These are phyloP conservation scores for Metschnikowia picachoensis DNA, from an alignment of 805 yeast genomes.

Conservation along the genomic window DNA sequence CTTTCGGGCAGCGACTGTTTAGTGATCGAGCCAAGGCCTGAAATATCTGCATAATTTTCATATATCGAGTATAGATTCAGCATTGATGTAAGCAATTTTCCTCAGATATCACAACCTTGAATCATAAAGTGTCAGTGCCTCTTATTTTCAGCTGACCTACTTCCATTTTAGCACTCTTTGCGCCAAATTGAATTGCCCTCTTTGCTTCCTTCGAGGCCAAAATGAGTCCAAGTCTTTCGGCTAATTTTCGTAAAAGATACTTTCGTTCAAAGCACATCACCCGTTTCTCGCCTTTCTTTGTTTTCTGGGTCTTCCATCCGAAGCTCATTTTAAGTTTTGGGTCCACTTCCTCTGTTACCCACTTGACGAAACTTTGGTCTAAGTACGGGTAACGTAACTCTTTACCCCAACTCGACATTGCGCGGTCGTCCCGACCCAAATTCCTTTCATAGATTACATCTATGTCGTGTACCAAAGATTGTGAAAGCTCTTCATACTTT, in stretches of 20 bases:
- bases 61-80: background rate
- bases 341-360: constrained; percentile 45
- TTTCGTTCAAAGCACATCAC: constrained; percentile 40
- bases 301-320: constrained; percentile 21
- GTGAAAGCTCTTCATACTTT: constrained; percentile 41
- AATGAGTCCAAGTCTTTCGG: constrained; percentile 44
- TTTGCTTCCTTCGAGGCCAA: constrained; percentile 73
- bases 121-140: constrained; percentile 57
- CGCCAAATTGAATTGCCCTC: constrained; percentile 96
- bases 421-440: constrained; percentile 89
- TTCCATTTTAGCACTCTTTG: constrained; percentile 91
- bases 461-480: constrained; percentile 68
- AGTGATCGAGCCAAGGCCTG: constrained; percentile 34
- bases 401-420: constrained; percentile 79
- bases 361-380: constrained; percentile 56
- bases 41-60: background rate
- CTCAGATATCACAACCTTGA: no score
- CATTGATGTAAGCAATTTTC: background rate
- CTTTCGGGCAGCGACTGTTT: constrained; percentile 38
- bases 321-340: constrained; percentile 42
- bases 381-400: constrained; percentile 87
- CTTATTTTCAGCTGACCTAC: constrained; percentile 69
- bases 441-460: constrained; percentile 73
- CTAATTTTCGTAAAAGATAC: constrained; percentile 58
- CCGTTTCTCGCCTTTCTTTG: constrained; percentile 26